Conservation (phyloP, 2,329 filamentous ascomycete genomes). For the Rhexocercosporidium sp. region DNA sequence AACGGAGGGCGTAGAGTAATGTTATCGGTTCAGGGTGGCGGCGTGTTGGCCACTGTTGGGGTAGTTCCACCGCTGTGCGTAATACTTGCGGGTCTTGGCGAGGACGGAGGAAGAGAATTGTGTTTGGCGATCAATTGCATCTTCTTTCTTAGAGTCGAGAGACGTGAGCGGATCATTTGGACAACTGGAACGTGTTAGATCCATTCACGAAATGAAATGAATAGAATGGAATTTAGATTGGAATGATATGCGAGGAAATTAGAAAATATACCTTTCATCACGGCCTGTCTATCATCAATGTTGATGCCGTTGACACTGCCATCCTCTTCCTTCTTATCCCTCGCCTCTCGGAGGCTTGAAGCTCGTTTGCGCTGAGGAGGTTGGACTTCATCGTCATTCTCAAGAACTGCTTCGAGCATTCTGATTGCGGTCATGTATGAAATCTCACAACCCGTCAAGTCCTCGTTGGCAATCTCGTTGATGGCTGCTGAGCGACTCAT, state of each 20-base stretch:
- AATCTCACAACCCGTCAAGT: slow-evolving; percentile 85
- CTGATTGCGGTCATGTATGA: slow-evolving; percentile 92
- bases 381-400: slow-evolving; percentile 71
- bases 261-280: slow-evolving; percentile 68
- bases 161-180: slow-evolving; percentile 63
- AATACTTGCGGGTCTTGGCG: slow-evolving; percentile 37
- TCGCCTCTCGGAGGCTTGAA: slow-evolving; percentile 49
- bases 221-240: slow-evolving; percentile 25
- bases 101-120: slow-evolving; percentile 37
- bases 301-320: slow-evolving; percentile 61
- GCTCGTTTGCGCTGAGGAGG: slow-evolving; percentile 49
- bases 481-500: slow-evolving; percentile 96
- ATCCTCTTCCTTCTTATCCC: slow-evolving; percentile 52
- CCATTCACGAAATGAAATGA: not conserved
- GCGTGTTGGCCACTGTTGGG: slow-evolving; percentile 41
- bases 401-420: slow-evolving; percentile 93
- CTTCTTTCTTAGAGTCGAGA: slow-evolving; percentile 63
- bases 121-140: slow-evolving; percentile 62
- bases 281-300: slow-evolving; percentile 73
- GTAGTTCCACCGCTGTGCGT: slow-evolving; percentile 41
- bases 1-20: not conserved
- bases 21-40: slow-evolving; percentile 33
- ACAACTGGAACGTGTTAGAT: slow-evolving; percentile 56
- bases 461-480: slow-evolving; percentile 92
- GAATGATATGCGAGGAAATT: slow-evolving; percentile 9